Evolutionary conservation across 305 asterid species (phyloP), one percentile per base, ranked within the genome.

Genomic region (Ajuga reptans): DNA sequence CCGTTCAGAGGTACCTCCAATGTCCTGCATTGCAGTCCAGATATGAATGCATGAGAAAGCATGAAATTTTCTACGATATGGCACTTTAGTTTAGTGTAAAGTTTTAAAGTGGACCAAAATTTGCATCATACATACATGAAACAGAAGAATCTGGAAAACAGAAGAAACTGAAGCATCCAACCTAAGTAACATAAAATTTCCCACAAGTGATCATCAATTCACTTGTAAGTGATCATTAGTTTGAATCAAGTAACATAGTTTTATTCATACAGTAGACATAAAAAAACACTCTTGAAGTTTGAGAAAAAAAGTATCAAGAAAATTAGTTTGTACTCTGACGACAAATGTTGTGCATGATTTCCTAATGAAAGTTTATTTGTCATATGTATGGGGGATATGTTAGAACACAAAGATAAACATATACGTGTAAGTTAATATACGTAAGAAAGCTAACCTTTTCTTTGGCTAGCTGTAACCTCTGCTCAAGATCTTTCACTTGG

Each of bases 401-500:
- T 7, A 17, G 50, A 17, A 31, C 9, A 58, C 46, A 43, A 8
- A 33, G 33, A 63, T 17, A 69, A 18, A 5, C 17, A 11, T 29
- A 59, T 39, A 18, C 6, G 68, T 33, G 29, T 16, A 11, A 37
- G 57, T 51, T 34, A 21, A 58, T 17, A 50, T 11, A 12, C 66
- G 34, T 51, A 34, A 64, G 60, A 52, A 76, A 12, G 57, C 67
- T 74, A 67, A 90, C 97, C 94, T 83, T 81, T 71, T 81, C 89
- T 75, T 86, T 90, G 55, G 78, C 87, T 34, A 79, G 58, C 83
- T 83, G 91, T 77, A 86, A 72, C 74, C 75, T 86, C 76, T 84
- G 88, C 70, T 84, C 84, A 36, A 88, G 84, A 60, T 85, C 92
- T 79, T 85, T 87, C 66, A 86, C 77, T 79, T 86, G 81, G 56